phyloP scores from a whole-genome alignment of 2,329 filamentous ascomycete genomes.

The Knoxdaviesia capensis region DNA sequence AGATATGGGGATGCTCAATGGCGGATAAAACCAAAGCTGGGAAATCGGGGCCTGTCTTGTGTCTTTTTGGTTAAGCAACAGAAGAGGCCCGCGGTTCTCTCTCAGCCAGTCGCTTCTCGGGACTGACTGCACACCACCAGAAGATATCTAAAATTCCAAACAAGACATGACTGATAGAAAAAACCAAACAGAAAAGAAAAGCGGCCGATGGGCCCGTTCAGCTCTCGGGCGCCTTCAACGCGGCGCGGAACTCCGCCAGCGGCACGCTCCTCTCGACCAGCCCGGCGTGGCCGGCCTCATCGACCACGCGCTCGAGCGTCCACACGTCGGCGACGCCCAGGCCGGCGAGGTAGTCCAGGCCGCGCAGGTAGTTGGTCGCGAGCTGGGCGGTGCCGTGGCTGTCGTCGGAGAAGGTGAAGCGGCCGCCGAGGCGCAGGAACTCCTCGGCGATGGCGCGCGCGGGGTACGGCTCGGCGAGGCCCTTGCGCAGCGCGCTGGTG shows the following conservation, averaged over 20 bases:
- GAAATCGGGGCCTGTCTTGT: too few species aligned
- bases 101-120: too few species aligned
- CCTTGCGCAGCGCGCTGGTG: conserved; percentile 71
- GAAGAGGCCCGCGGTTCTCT: too few species aligned
- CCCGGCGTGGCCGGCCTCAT: conserved; percentile 12
- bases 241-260: conserved; percentile 17
- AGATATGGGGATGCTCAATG: too few species aligned
- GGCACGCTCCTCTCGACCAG: conserved; percentile 23
- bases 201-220: too few species aligned
- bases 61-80: too few species aligned
- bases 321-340: conserved; percentile 45
- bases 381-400: conserved; percentile 80
- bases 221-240: conserved; percentile 5
- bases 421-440: conserved; percentile 53
- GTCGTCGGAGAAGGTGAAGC: conserved; percentile 85
- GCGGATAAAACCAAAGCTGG: too few species aligned
- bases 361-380: conserved; percentile 59
- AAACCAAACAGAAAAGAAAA: too few species aligned
- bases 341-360: conserved; percentile 48
- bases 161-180: too few species aligned
- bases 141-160: too few species aligned
- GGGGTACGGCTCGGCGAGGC: conserved; percentile 79
- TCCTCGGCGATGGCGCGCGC: conserved; percentile 54
- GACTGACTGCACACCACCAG: too few species aligned
- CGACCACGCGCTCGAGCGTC: conserved; percentile 23